Percentiles rank a stretch among this genome's conserved stretches.
These are phyloP conservation scores for Penicillium nucicola DNA, from an alignment of 495 filamentous ascomycete genomes.

Conservation along the genomic window DNA sequence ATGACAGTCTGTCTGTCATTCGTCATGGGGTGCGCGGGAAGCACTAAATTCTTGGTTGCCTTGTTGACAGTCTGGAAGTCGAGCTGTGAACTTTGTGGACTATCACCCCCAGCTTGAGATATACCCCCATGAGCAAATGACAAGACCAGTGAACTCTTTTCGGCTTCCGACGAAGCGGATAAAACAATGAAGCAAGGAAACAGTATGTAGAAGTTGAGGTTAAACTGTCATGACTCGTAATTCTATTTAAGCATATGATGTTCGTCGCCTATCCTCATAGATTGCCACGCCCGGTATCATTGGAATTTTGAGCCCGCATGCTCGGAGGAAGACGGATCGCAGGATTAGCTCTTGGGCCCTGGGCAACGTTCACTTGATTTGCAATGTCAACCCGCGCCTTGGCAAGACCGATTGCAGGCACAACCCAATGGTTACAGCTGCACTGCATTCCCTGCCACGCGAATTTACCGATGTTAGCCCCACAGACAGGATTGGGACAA, in stretches of 20 bases:
- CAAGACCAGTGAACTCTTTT: background rate
- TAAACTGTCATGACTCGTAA: conserved; percentile 17
- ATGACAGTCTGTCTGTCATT: background rate
- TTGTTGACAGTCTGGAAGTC: background rate
- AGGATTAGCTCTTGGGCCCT: conserved; percentile 17
- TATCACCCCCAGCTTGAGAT: too few relatives aligned
- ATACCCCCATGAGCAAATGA: too few relatives aligned
- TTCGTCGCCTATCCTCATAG: conserved; percentile 19
- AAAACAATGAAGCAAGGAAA: background rate
- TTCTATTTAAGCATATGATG: conserved; percentile 10
- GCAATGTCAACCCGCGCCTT: conserved; percentile 73
- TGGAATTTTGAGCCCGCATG: conserved; percentile 28
- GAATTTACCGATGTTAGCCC: conserved; percentile 81
- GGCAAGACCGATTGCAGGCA: conserved; percentile 84
- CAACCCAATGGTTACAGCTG: conserved; percentile 85
- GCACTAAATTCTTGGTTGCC: background rate
- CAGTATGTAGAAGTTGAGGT: background rate
- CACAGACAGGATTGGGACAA: conserved; percentile 75
- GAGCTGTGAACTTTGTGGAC: too few relatives aligned
- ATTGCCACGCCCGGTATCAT: conserved; percentile 29
- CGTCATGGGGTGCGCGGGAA: background rate
- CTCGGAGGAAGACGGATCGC: conserved; percentile 41
- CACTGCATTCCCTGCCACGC: conserved; percentile 95
- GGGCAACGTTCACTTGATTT: conserved; percentile 19
- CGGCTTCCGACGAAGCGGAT: background rate